Evolutionary conservation across 2,329 filamentous ascomycete genomes (phyloP).

Genomic region (Hymenoscyphus linearis): DNA sequence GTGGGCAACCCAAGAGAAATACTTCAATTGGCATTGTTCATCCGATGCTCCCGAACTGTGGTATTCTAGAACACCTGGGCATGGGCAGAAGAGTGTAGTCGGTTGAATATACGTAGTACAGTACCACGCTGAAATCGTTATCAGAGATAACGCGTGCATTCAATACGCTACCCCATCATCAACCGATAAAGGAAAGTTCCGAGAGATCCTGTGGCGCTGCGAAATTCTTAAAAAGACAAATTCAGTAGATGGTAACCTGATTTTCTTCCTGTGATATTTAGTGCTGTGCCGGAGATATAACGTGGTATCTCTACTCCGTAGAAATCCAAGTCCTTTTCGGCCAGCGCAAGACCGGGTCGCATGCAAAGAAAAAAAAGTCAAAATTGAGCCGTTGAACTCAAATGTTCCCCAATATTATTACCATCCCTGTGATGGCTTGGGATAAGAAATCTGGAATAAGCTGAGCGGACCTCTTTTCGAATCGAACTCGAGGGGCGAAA

Average conservation of each 20-base stretch:
- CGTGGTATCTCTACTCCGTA: background rate
- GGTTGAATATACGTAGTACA: background rate
- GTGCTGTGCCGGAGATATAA: background rate
- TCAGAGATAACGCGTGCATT: background rate
- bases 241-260: background rate
- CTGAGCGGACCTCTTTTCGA: background rate
- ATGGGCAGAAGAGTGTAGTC: background rate
- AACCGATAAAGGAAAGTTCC: slow-evolving; percentile 1
- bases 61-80: background rate
- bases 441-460: background rate
- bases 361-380: background rate
- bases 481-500: background rate
- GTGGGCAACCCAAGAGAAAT: background rate
- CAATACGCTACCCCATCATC: background rate
- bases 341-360: background rate
- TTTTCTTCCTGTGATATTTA: background rate
- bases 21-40: background rate
- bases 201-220: background rate
- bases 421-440: background rate
- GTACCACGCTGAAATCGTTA: slow-evolving; percentile 2
- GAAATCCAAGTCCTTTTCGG: background rate
- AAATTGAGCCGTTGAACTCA: background rate
- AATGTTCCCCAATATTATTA: background rate
- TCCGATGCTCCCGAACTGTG: background rate
- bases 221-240: background rate